phyloP scores from a whole-genome alignment of 768 basidiomycete genomes.

The Sarcodon sp. region DNA sequence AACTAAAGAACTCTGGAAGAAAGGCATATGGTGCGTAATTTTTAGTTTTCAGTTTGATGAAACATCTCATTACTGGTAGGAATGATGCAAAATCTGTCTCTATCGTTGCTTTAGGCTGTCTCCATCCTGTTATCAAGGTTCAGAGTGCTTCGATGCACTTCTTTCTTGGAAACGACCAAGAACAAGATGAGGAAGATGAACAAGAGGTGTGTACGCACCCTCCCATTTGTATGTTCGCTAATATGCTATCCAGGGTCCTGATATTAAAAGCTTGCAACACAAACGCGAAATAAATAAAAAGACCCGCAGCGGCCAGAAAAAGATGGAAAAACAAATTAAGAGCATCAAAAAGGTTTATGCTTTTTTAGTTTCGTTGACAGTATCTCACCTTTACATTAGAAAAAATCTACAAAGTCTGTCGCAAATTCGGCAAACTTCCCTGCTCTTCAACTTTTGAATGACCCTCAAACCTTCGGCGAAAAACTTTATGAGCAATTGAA shows the following conservation, averaged over 20 bases:
- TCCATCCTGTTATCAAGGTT: slow-evolving; percentile 89
- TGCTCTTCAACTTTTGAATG: slow-evolving; percentile 83
- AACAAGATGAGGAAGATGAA: slow-evolving; percentile 44
- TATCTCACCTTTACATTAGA: slow-evolving; percentile 15
- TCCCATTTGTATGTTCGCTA: background rate
- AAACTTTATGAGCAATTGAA: slow-evolving; percentile 80
- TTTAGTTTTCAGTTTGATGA: background rate
- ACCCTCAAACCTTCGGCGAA: slow-evolving; percentile 93
- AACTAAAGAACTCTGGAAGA: slow-evolving; percentile 90
- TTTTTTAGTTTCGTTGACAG: background rate
- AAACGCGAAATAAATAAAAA: slow-evolving; percentile 91
- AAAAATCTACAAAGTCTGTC: slow-evolving; percentile 16
- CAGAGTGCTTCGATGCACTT: slow-evolving; percentile 92
- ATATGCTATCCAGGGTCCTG: slow-evolving; percentile 30
- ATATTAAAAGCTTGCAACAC: slow-evolving; percentile 70
- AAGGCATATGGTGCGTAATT: slow-evolving; percentile 62
- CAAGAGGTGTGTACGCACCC: background rate
- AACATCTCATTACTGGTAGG: slow-evolving; percentile 26
- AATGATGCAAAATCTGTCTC: slow-evolving; percentile 86
- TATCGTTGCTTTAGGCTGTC: slow-evolving; percentile 83
- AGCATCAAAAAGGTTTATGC: slow-evolving; percentile 54
- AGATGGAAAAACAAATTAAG: slow-evolving; percentile 62
- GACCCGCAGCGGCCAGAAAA: slow-evolving; percentile 71
- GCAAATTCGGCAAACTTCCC: slow-evolving; percentile 61
- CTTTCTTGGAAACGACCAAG: slow-evolving; percentile 85